Evolutionary conservation across 1,284 basidiomycete species (phyloP).

Genomic region (Melampsora americana): DNA sequence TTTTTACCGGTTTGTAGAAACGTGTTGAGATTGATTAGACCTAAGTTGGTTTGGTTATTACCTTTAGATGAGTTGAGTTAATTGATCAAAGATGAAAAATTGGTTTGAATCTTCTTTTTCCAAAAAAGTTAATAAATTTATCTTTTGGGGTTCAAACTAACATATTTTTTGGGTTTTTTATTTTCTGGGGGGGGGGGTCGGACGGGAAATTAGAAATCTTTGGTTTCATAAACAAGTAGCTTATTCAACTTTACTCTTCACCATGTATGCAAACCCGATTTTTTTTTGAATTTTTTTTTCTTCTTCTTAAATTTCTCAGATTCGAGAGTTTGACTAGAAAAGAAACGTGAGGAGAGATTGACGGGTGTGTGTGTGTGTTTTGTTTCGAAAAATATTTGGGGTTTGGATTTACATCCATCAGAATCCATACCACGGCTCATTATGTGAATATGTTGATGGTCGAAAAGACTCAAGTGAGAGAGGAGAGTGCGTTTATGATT

Average conservation of each 20-base stretch:
- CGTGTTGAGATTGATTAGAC: constrained; percentile 30
- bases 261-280: too few relatives aligned
- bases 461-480: constrained; percentile 37
- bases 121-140: too few relatives aligned
- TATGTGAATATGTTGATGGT: constrained; percentile 43
- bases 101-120: too few relatives aligned
- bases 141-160: not conserved
- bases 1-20: constrained; percentile 36
- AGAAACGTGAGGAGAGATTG: too few relatives aligned
- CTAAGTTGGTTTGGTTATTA: constrained; percentile 32
- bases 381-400: too few relatives aligned
- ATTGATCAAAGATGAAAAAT: too few relatives aligned
- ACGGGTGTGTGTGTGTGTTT: too few relatives aligned
- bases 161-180: not conserved
- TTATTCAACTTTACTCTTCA: constrained; percentile 33
- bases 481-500: constrained; percentile 26
- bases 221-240: constrained; percentile 43
- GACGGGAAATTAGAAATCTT: constrained; percentile 17
- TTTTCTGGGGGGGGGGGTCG: too few relatives aligned
- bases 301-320: too few relatives aligned
- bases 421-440: constrained; percentile 40
- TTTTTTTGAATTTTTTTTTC: too few relatives aligned
- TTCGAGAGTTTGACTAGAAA: too few relatives aligned
- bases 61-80: constrained; percentile 42
- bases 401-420: too few relatives aligned